phyloP scores from a whole-genome alignment of 2,329 filamentous ascomycete species.

The Claviceps citrina region DNA sequence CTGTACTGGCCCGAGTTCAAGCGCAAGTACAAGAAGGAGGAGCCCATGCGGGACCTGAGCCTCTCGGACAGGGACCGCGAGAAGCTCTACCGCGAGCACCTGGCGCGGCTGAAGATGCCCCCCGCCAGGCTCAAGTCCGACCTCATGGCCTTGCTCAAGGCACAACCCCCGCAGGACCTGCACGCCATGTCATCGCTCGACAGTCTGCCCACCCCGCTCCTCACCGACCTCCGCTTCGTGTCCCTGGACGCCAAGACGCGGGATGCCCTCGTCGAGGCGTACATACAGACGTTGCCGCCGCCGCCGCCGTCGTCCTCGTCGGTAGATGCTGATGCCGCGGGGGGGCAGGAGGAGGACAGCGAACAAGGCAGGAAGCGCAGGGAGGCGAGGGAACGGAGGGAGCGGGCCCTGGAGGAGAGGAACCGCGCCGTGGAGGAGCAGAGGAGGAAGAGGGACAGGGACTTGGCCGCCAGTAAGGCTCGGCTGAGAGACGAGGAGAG shows the following conservation, averaged over 20 bases:
- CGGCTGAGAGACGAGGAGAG: constrained; percentile 49
- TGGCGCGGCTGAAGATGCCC: constrained; percentile 50
- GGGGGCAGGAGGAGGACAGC: constrained; percentile 39
- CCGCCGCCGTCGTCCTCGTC: constrained; percentile 40
- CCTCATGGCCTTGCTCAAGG: constrained; percentile 47
- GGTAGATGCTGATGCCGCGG: too few species aligned
- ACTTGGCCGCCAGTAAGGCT: constrained; percentile 45
- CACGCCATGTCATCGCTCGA: constrained; percentile 43
- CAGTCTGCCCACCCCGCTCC: constrained; percentile 44
- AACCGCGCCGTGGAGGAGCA: constrained; percentile 48
- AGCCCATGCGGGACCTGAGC: constrained; percentile 59
- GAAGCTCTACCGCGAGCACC: constrained; percentile 62
- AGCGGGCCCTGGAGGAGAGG: constrained; percentile 51
- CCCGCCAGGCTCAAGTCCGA: constrained; percentile 54
- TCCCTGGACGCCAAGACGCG: constrained; percentile 45
- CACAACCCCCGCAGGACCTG: constrained; percentile 40
- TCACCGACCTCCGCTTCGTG: constrained; percentile 55
- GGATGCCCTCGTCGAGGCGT: constrained; percentile 50
- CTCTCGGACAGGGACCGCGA: constrained; percentile 65
- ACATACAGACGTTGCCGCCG: constrained; percentile 47
- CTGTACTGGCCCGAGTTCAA: constrained; percentile 97
- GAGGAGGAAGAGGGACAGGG: constrained; percentile 42
- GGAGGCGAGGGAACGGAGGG: constrained; percentile 41
- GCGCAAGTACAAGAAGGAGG: constrained; percentile 72
- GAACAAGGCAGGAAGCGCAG: constrained; percentile 30